Conservation (phyloP, 805 yeast genomes). For the Wickerhamomyces bisporus region DNA sequence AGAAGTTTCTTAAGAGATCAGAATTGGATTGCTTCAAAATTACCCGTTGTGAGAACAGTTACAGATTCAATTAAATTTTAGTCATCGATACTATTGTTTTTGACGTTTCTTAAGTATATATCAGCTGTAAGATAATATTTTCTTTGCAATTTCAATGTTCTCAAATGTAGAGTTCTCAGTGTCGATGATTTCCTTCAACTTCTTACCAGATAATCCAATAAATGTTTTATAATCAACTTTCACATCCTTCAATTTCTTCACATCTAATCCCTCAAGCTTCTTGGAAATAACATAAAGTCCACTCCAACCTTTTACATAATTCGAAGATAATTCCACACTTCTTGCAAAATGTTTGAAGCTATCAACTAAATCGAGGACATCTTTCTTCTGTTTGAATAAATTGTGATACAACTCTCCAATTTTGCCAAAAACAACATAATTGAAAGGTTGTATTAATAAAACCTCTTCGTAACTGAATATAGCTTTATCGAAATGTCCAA, state of each 20-base stretch:
- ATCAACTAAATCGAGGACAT: conserved; percentile 5
- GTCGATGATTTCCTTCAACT: conserved; percentile 14
- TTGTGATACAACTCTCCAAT: conserved; percentile 49
- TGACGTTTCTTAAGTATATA: too few species aligned
- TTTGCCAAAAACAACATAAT: conserved; percentile 59
- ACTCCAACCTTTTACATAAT: conserved; percentile 68
- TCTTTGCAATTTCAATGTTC: conserved; percentile 15
- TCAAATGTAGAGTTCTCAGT: conserved; percentile 10
- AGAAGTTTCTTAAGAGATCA: conserved; percentile 71
- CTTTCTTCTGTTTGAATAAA: conserved; percentile 6
- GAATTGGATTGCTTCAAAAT: conserved; percentile 73
- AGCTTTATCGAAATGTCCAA: conserved; percentile 65
- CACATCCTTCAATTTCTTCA: conserved; percentile 4
- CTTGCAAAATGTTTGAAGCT: conserved; percentile 51
- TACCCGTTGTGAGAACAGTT: conserved; percentile 37
- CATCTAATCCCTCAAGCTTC: conserved; percentile 9
- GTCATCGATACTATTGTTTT: too few species aligned
- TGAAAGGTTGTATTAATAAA: conserved; percentile 59
- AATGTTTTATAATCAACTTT: conserved; percentile 5
- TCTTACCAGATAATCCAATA: conserved; percentile 7
- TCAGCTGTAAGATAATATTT: too few species aligned
- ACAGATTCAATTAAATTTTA: conserved; percentile 8
- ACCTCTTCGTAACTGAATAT: conserved; percentile 67
- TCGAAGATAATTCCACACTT: conserved; percentile 71
- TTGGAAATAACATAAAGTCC: conserved; percentile 45